A percentile compares a stretch with the other conserved stretches of the same genome.
Evolutionary conservation across 1,284 basidiomycete genomes (phyloP).

Genomic region (Naganishia sp.): DNA sequence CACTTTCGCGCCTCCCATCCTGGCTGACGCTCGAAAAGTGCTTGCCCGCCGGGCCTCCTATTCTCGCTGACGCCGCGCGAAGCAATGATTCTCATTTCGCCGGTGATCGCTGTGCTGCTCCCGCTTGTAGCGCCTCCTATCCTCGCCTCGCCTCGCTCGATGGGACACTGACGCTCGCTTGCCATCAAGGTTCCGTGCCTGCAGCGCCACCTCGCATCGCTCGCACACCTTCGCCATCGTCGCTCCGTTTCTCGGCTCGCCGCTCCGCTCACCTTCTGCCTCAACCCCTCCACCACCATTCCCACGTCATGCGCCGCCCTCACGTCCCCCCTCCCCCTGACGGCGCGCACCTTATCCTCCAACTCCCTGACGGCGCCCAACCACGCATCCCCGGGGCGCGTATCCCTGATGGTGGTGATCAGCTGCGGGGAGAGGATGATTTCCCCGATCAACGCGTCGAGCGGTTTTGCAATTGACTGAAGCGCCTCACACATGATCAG

Average conservation of each 20-base stretch:
- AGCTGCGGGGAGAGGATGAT: conserved; percentile 80
- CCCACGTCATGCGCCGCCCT: conserved; percentile 80
- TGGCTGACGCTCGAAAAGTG: too few species aligned
- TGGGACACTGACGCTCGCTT: neutral
- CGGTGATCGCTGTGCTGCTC: too few species aligned
- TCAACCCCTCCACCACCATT: conserved; percentile 78
- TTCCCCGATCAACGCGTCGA: conserved; percentile 76
- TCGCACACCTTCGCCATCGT: too few species aligned
- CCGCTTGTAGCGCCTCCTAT: too few species aligned
- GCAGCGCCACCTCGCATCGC: too few species aligned
- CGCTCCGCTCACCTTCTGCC: conserved; percentile 66
- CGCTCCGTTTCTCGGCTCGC: too few species aligned
- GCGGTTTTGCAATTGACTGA: conserved; percentile 82
- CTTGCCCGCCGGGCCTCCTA: too few species aligned
- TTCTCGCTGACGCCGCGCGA: too few species aligned
- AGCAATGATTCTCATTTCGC: too few species aligned
- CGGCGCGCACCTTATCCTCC: conserved; percentile 69
- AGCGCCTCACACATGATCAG: too few species aligned
- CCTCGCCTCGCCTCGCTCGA: neutral
- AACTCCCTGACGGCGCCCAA: conserved; percentile 74
- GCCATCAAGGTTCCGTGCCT: too few species aligned
- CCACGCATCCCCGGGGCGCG: conserved; percentile 80
- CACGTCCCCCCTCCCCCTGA: conserved; percentile 69
- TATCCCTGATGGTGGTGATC: conserved; percentile 78
- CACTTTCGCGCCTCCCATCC: too few species aligned